Percentiles rank a stretch among this genome's conserved stretches.
phyloP scores from a whole-genome alignment of 106 monocot species.

The Ottelia alismoides region DNA sequence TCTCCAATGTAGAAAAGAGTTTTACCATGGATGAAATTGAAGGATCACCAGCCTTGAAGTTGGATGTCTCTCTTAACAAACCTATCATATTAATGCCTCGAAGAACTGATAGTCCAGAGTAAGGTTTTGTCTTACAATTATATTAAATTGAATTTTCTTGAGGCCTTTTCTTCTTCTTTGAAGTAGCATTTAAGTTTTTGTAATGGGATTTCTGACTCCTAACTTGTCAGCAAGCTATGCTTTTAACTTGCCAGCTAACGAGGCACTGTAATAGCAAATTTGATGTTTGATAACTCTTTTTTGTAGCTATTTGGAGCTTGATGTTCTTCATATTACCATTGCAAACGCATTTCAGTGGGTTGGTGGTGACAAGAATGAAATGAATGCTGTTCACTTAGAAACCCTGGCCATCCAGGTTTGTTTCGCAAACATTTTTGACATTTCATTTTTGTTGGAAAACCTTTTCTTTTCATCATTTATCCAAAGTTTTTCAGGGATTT shows the following conservation, averaged over 20 bases:
- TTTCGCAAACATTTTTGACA: no score
- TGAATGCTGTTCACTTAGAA: slow-evolving; percentile 72
- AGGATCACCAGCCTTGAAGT: slow-evolving; percentile 89
- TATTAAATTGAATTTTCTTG: not conserved
- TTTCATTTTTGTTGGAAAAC: no score
- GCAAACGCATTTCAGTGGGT: slow-evolving; percentile 82
- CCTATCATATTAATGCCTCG: slow-evolving; percentile 93
- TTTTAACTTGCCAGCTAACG: no score
- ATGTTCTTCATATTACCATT: slow-evolving; percentile 76
- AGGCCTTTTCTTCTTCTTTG: no score
- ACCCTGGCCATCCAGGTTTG: slow-evolving; percentile 68
- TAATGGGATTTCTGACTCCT: no score
- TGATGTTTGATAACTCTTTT: slow-evolving; percentile 4
- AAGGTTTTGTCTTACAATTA: slow-evolving; percentile 7
- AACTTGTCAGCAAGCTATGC: no score
- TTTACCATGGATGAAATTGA: slow-evolving; percentile 74
- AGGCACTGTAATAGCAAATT: no score
- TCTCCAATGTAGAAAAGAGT: slow-evolving; percentile 74
- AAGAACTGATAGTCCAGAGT: slow-evolving; percentile 75
- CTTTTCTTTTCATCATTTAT: no score
- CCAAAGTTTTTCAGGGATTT: no score
- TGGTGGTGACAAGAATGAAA: slow-evolving; percentile 57
- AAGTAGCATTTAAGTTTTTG: no score
- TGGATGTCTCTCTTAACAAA: slow-evolving; percentile 69
- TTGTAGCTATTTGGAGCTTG: slow-evolving; percentile 82